Percentiles rank a stretch among this genome's conserved stretches.
These are phyloP conservation scores for Globisporangium ultimum DNA, from an alignment of 352 stramenopile genomes.

Conservation along the genomic window DNA sequence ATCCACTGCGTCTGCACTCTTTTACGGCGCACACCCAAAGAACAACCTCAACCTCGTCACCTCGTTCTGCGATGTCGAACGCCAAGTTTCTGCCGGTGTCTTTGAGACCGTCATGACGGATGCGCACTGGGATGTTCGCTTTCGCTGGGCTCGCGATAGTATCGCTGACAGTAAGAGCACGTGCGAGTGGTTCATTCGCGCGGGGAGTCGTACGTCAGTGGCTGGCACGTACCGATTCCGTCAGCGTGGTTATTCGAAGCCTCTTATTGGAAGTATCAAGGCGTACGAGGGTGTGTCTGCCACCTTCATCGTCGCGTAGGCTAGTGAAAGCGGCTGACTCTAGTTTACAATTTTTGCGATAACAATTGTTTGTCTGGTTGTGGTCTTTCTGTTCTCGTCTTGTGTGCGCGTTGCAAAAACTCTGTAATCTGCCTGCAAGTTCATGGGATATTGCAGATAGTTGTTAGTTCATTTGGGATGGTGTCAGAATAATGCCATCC, in stretches of 20 bases:
- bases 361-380: too few relatives aligned
- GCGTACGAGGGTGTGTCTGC: slow-evolving; percentile 29
- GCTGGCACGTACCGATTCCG: slow-evolving; percentile 40
- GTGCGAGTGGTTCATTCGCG: slow-evolving; percentile 44
- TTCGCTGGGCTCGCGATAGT: slow-evolving; percentile 28
- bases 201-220: slow-evolving; percentile 23
- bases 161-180: slow-evolving; percentile 36
- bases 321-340: not conserved
- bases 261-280: slow-evolving; percentile 22
- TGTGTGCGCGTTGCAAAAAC: too few relatives aligned
- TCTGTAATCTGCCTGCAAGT: too few relatives aligned
- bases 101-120: slow-evolving; percentile 45
- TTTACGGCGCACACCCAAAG: slow-evolving; percentile 47
- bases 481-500: too few relatives aligned
- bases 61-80: slow-evolving; percentile 56
- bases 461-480: too few relatives aligned
- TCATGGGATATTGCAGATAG: too few relatives aligned
- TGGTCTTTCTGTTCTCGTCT: too few relatives aligned
- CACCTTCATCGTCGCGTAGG: slow-evolving; percentile 21
- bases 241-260: slow-evolving; percentile 43
- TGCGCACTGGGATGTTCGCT: slow-evolving; percentile 51
- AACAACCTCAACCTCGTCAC: slow-evolving; percentile 32
- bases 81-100: slow-evolving; percentile 11
- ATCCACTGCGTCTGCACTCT: slow-evolving; percentile 25
- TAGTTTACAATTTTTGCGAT: too few relatives aligned